phyloP scores from a whole-genome alignment of 1,284 basidiomycete species.

The Thecaphora frezii region DNA sequence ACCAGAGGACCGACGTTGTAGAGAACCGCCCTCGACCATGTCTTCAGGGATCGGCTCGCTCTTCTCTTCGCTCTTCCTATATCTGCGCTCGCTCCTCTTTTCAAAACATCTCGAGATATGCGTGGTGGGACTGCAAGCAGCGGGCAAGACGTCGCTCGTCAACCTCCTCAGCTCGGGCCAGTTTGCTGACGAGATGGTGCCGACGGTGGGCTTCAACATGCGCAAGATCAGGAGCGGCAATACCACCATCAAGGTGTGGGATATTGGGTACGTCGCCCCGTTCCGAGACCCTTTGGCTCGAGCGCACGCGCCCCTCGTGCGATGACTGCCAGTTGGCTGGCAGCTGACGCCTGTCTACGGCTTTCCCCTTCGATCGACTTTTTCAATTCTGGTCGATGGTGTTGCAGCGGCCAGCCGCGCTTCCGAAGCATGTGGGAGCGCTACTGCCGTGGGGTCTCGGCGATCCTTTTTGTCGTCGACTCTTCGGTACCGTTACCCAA shows the following conservation, averaged over 20 bases:
- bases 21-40: slow-evolving; percentile 8
- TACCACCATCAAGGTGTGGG: slow-evolving; percentile 90
- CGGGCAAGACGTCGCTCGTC: slow-evolving; percentile 88
- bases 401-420: slow-evolving; percentile 77
- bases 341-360: no score
- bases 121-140: slow-evolving; percentile 89
- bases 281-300: not conserved
- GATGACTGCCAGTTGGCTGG: no score
- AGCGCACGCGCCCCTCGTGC: not conserved
- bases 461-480: slow-evolving; percentile 74
- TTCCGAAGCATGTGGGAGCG: slow-evolving; percentile 86
- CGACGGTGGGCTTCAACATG: slow-evolving; percentile 89
- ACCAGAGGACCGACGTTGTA: no score
- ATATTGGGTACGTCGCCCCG: slow-evolving; percentile 74
- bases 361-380: no score
- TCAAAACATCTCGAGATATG: slow-evolving; percentile 88
- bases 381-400: no score
- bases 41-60: slow-evolving; percentile 30
- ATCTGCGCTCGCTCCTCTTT: slow-evolving; percentile 70
- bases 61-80: slow-evolving; percentile 40
- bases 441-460: slow-evolving; percentile 91
- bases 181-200: slow-evolving; percentile 81
- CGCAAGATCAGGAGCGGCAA: slow-evolving; percentile 77
- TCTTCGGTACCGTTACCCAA: slow-evolving; percentile 21
- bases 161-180: slow-evolving; percentile 86